Conservation (phyloP, 768 basidiomycete species). For the Clitopilus hobsonii region DNA sequence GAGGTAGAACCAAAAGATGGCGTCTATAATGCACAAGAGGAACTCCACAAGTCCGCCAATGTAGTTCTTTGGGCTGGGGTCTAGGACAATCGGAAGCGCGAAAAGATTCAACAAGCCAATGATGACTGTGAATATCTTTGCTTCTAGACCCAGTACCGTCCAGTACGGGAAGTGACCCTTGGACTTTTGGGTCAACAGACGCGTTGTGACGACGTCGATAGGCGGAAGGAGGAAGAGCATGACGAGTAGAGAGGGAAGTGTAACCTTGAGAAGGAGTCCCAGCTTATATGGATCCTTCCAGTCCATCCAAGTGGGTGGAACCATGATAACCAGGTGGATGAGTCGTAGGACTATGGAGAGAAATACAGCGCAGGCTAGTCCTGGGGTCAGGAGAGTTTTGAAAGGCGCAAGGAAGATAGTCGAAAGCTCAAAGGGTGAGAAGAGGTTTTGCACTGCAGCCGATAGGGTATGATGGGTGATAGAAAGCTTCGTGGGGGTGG, state of each 20-base stretch:
- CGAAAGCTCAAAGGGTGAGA: not conserved
- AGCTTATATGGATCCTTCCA: not conserved
- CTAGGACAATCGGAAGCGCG: not conserved
- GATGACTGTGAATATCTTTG: not conserved
- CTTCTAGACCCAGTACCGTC: not conserved
- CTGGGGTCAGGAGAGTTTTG: not conserved
- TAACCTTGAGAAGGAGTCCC: conserved; percentile 2
- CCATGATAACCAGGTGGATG: not conserved
- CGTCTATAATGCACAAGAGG: not conserved
- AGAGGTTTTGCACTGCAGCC: not conserved
- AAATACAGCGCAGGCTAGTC: not conserved
- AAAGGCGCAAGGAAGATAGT: not conserved
- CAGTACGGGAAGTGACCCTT: not conserved
- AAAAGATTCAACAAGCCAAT: not conserved
- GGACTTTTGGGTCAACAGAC: not conserved
- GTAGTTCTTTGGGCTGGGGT: not conserved
- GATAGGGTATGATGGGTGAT: not conserved
- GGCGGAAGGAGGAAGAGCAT: not conserved
- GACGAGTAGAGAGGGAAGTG: conserved; percentile 3
- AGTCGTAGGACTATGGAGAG: not conserved
- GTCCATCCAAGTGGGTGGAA: not conserved
- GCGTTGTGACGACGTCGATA: not conserved
- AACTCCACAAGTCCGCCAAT: not conserved
- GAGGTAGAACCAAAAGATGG: not conserved
- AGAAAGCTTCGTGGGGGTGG: not conserved